Evolutionary conservation across 805 yeast species (phyloP).

Genomic region (Grigorovia humatica): DNA sequence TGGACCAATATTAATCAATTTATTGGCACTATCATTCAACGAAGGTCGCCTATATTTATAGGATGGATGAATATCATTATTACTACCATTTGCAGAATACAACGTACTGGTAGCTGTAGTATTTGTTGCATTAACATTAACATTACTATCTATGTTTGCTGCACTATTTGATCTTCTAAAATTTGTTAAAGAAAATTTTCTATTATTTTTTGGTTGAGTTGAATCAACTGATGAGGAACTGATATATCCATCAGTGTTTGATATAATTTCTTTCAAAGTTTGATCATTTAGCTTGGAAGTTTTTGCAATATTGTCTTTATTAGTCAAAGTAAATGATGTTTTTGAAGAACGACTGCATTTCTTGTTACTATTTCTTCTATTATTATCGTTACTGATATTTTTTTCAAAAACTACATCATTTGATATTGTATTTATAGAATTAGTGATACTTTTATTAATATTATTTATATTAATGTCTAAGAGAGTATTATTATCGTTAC

Average conservation of each 20-base stretch:
- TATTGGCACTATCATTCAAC: conserved; percentile 17
- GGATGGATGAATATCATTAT: conserved; percentile 1
- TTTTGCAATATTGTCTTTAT: conserved; percentile 6
- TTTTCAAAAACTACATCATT: background rate
- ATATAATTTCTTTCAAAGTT: conserved; percentile 26
- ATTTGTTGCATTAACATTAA: background rate
- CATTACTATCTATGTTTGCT: conserved; percentile 13
- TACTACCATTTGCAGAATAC: too few relatives aligned
- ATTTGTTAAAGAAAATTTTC: conserved; percentile 6
- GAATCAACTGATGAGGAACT: conserved; percentile 26
- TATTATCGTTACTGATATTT: background rate
- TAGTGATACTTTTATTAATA: too few relatives aligned
- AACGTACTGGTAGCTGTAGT: background rate
- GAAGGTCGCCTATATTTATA: conserved; percentile 20
- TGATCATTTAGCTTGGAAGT: conserved; percentile 28
- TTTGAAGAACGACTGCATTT: background rate
- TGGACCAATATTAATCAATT: conserved; percentile 41
- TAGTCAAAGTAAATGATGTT: background rate
- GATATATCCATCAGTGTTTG: conserved; percentile 18
- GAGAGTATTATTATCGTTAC: background rate
- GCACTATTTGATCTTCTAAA: conserved; percentile 22
- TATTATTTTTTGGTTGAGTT: background rate
- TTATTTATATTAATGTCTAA: background rate
- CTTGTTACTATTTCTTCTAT: background rate
- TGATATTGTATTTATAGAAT: background rate